Percentiles rank a stretch among this genome's conserved stretches.
These are phyloP conservation scores for Solanum stenotomum DNA, from an alignment of 257 asterid genomes.

Conservation along the genomic window DNA sequence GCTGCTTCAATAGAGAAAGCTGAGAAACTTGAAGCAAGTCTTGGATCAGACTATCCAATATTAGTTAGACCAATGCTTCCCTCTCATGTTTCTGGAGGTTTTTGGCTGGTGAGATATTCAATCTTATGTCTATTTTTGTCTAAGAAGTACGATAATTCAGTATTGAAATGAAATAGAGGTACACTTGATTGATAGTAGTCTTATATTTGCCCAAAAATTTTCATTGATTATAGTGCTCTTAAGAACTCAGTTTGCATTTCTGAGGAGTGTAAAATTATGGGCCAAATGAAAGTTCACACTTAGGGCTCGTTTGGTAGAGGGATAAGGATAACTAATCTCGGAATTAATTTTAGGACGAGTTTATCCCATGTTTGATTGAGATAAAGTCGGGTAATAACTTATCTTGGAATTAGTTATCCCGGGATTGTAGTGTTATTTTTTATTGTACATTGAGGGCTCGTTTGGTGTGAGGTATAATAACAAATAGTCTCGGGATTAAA, in stretches of 20 bases:
- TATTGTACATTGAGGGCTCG: too few relatives aligned
- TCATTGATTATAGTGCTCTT: background rate
- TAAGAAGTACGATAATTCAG: background rate
- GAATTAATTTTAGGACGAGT: too few relatives aligned
- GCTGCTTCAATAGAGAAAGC: slow-evolving; percentile 51
- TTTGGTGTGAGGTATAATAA: too few relatives aligned
- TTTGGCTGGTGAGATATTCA: slow-evolving; percentile 73
- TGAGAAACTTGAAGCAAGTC: slow-evolving; percentile 40
- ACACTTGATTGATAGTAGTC: background rate
- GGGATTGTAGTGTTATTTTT: too few relatives aligned
- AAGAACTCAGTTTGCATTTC: background rate
- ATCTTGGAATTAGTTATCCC: too few relatives aligned
- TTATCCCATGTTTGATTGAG: too few relatives aligned
- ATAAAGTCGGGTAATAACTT: too few relatives aligned
- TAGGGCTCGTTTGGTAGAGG: too few relatives aligned
- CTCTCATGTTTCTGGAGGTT: slow-evolving; percentile 93
- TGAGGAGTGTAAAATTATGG: background rate
- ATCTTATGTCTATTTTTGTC: background rate
- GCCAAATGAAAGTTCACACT: background rate
- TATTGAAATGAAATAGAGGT: background rate
- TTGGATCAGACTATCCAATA: slow-evolving; percentile 39
- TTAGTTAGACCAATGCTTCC: slow-evolving; percentile 82
- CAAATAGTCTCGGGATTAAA: too few relatives aligned
- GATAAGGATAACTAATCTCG: too few relatives aligned
- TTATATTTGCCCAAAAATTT: background rate